These are phyloP conservation scores for Pichia gijzeniarum DNA, from an alignment of 805 yeast genomes.

Conservation along the genomic window DNA sequence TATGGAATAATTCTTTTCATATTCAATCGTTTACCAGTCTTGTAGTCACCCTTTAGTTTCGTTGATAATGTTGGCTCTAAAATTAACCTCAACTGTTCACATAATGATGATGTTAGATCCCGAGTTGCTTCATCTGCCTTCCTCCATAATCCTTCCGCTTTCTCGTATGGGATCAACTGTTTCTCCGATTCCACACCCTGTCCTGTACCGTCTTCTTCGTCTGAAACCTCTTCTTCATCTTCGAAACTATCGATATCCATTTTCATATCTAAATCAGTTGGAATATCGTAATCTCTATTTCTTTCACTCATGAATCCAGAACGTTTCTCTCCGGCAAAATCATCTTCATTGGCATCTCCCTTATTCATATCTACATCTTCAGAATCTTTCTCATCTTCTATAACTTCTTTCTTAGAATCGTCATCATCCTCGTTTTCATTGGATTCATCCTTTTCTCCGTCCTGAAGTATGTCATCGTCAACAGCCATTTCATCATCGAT, in stretches of 20 bases:
- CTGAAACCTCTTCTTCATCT: constrained; percentile 27
- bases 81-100: constrained; percentile 89
- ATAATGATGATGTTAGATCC: constrained; percentile 77
- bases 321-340: constrained; percentile 15
- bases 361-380: constrained; percentile 28
- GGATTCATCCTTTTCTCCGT: constrained; percentile 29
- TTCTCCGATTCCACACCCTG: constrained; percentile 22
- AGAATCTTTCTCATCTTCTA: constrained; percentile 26
- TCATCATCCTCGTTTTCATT: constrained; percentile 26
- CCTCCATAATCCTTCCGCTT: constrained; percentile 76
- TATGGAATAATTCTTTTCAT: constrained; percentile 97
- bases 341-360: constrained; percentile 18
- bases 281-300: constrained; percentile 25
- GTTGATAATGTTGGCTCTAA: constrained; percentile 96
- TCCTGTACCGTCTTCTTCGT: constrained; percentile 17
- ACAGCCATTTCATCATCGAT: constrained; percentile 78
- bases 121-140: constrained; percentile 77
- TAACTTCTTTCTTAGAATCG: constrained; percentile 12
- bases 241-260: constrained; percentile 27
- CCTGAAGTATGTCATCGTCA: constrained; percentile 50
- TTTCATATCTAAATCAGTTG: constrained; percentile 39
- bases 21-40: constrained; percentile 93
- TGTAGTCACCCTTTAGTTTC: constrained; percentile 89
- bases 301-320: constrained; percentile 21
- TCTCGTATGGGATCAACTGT: constrained; percentile 34